phyloP scores from a whole-genome alignment of 2,329 filamentous ascomycete species.

The Fusarium oxysporum region DNA sequence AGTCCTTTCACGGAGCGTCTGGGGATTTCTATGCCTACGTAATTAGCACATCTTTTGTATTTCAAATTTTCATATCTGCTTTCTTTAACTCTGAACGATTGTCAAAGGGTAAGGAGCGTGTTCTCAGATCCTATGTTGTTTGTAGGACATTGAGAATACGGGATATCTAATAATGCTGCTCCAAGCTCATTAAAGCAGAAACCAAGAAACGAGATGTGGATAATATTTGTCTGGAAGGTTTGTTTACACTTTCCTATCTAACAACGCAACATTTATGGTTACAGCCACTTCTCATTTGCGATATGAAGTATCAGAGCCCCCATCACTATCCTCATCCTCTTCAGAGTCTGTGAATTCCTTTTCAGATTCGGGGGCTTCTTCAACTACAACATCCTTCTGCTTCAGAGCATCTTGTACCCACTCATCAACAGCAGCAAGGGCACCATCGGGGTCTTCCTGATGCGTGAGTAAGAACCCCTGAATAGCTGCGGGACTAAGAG shows the following conservation, averaged over 20 bases:
- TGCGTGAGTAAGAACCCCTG: slow-evolving; percentile 22
- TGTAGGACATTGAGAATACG: too few species aligned
- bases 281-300: neutral
- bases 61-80: rapidly evolving
- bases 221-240: too few species aligned
- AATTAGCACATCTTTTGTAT: rapidly evolving
- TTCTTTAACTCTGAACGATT: too few species aligned
- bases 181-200: too few species aligned
- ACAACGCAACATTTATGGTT: neutral
- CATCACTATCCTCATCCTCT: neutral
- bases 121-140: too few species aligned
- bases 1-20: neutral
- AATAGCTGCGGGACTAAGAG: slow-evolving; percentile 23
- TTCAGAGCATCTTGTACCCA: neutral
- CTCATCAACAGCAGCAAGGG: neutral
- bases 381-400: neutral
- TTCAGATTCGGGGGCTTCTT: rapidly evolving
- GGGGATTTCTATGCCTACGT: neutral
- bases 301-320: neutral
- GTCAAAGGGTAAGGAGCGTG: too few species aligned
- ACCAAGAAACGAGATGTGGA: too few species aligned
- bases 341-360: neutral
- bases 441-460: slow-evolving; percentile 6
- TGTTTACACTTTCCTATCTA: neutral
- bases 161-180: too few species aligned